phyloP scores from a whole-genome alignment of 164 flowering plant species.

The Chloranthus sessilifolius region DNA sequence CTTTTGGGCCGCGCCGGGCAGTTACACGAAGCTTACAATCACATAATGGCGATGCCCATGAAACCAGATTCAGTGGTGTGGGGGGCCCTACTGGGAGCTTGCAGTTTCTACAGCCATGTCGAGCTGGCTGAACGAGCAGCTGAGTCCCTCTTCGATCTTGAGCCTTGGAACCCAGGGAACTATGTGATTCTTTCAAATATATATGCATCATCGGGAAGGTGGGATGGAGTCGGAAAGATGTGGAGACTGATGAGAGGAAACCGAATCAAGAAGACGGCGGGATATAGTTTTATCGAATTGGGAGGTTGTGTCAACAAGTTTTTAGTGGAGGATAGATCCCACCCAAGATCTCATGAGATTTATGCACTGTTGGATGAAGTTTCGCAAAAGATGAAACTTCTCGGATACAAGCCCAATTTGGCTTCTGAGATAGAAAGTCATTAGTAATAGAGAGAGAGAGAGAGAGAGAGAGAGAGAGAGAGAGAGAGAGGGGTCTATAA shows the following conservation, averaged over 20 bases:
- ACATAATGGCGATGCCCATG: slow-evolving; percentile 67
- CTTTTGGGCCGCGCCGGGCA: slow-evolving; percentile 76
- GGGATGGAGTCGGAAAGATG: slow-evolving; percentile 70
- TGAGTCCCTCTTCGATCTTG: slow-evolving; percentile 54
- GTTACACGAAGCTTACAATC: slow-evolving; percentile 51
- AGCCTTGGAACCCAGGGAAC: slow-evolving; percentile 86
- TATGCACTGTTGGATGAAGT: slow-evolving; percentile 42
- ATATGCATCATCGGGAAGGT: slow-evolving; percentile 55
- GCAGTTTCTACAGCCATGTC: slow-evolving; percentile 64
- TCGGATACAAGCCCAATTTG: slow-evolving; percentile 8
- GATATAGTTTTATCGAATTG: slow-evolving; percentile 68
- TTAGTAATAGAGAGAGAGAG: slow-evolving; percentile 3
- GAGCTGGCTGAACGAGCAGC: slow-evolving; percentile 72
- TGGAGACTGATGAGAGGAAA: slow-evolving; percentile 65
- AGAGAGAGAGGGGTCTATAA: too few relatives aligned
- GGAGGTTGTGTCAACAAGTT: slow-evolving; percentile 61
- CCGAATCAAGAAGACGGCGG: slow-evolving; percentile 58
- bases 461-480: too few relatives aligned
- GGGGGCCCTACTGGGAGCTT: slow-evolving; percentile 80
- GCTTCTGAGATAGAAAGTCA: slow-evolving; percentile 17
- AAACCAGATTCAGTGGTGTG: slow-evolving; percentile 74
- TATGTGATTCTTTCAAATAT: slow-evolving; percentile 79
- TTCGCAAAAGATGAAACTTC: slow-evolving; percentile 32
- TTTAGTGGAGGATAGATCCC: slow-evolving; percentile 67
- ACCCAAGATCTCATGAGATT: slow-evolving; percentile 47